Conservation (phyloP, 495 filamentous ascomycete species). For the Daldinia loculata region DNA sequence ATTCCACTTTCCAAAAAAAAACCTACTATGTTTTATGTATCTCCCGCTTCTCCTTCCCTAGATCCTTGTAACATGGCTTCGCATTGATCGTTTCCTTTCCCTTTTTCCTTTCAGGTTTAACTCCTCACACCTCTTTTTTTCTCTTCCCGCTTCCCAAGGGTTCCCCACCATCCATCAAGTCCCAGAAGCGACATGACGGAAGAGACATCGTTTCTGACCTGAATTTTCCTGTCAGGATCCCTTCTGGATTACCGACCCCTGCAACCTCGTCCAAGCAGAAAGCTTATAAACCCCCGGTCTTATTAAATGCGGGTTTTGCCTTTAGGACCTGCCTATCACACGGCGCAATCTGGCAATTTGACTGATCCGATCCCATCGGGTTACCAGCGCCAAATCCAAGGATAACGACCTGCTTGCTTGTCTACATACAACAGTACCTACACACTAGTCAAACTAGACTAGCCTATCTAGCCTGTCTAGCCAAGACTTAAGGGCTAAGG, state of each 20-base stretch:
- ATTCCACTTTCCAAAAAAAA: not conserved
- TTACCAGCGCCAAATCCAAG: slow-evolving; percentile 40
- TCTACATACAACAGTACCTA: not conserved
- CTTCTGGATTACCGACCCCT: slow-evolving; percentile 37
- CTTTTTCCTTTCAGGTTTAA: not conserved
- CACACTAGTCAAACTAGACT: slow-evolving; percentile 2
- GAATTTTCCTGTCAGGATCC: slow-evolving; percentile 33
- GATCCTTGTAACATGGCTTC: slow-evolving; percentile 1
- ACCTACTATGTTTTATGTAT: slow-evolving; percentile 2
- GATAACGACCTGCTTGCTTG: slow-evolving; percentile 16
- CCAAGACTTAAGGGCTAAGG: not conserved
- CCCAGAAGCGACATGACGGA: slow-evolving; percentile 27
- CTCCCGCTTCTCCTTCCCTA: slow-evolving; percentile 3
- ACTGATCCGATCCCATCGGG: slow-evolving; percentile 44
- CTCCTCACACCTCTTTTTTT: not conserved
- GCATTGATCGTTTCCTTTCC: not conserved
- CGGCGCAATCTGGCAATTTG: slow-evolving; percentile 45
- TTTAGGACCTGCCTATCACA: slow-evolving; percentile 42
- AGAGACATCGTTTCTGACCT: slow-evolving; percentile 33
- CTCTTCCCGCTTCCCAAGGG: not conserved
- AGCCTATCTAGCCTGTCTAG: not conserved
- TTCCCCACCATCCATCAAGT: slow-evolving; percentile 22
- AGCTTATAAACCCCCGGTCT: slow-evolving; percentile 40
- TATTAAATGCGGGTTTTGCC: slow-evolving; percentile 40
- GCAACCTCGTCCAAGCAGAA: slow-evolving; percentile 40